These are phyloP conservation scores for Ceratocystis eucalypticola DNA, from an alignment of 2,329 filamentous ascomycete genomes.

Conservation along the genomic window DNA sequence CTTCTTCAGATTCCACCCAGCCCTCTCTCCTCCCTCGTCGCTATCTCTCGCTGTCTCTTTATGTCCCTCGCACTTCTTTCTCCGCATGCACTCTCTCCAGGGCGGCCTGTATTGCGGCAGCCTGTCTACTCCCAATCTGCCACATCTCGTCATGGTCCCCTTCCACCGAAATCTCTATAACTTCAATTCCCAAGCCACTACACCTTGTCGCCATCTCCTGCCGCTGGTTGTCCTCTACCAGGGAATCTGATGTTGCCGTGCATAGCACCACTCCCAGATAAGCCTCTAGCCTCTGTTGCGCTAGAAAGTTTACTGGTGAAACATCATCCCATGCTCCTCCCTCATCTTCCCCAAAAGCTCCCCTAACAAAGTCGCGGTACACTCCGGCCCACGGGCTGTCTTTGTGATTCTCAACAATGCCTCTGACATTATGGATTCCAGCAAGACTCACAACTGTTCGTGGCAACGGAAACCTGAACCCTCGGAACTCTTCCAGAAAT, in stretches of 20 bases:
- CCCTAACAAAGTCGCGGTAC: constrained; percentile 33
- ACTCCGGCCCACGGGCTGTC: constrained; percentile 24
- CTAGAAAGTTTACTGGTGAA: constrained; percentile 27
- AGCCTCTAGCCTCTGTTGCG: not conserved
- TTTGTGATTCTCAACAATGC: constrained; percentile 23
- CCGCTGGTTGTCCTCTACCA: constrained; percentile 14
- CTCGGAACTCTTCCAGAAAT: constrained; percentile 23
- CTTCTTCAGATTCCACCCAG: too few relatives aligned
- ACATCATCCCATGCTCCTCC: constrained; percentile 28
- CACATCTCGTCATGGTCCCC: constrained; percentile 16
- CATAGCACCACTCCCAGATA: not conserved
- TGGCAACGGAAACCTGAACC: constrained; percentile 18
- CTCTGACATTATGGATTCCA: constrained; percentile 38
- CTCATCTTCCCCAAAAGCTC: constrained; percentile 34
- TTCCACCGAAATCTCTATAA: not conserved
- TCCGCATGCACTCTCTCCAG: not conserved
- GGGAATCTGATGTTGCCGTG: constrained; percentile 2
- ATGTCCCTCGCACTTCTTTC: not conserved
- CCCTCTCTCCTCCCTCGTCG: too few relatives aligned
- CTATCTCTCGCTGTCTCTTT: not conserved
- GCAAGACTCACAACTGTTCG: constrained; percentile 34
- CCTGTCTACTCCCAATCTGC: constrained; percentile 5
- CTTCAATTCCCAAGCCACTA: not conserved
- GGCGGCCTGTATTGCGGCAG: not conserved
- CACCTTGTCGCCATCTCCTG: constrained; percentile 6